phyloP scores from a whole-genome alignment of 2,329 filamentous ascomycete species.

The Penicillium sp. region DNA sequence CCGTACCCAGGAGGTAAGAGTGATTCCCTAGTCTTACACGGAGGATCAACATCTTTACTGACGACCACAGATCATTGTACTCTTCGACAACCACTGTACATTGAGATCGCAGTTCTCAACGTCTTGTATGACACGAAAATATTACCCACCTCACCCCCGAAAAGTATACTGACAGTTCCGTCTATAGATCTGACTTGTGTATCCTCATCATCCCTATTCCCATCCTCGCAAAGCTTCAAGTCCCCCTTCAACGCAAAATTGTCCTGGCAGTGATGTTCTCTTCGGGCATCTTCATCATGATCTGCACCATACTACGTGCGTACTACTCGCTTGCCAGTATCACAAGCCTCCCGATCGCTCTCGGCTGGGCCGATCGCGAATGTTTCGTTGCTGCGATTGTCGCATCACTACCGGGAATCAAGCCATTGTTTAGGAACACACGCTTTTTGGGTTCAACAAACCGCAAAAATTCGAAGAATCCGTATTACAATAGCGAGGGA shows the following conservation, averaged over 20 bases:
- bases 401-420: slow-evolving; percentile 30
- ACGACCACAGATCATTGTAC: slow-evolving; percentile 25
- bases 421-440: slow-evolving; percentile 26
- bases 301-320: slow-evolving; percentile 30
- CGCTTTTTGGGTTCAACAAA: slow-evolving; percentile 18
- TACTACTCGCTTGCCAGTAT: slow-evolving; percentile 31
- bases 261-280: slow-evolving; percentile 28
- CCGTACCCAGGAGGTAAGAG: slow-evolving; percentile 31
- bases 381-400: slow-evolving; percentile 30
- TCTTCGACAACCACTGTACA: slow-evolving; percentile 24
- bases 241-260: slow-evolving; percentile 26
- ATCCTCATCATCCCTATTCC: slow-evolving; percentile 28
- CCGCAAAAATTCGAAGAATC: slow-evolving; percentile 7
- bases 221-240: slow-evolving; percentile 23
- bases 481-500: slow-evolving; percentile 8
- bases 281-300: slow-evolving; percentile 34
- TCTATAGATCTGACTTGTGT: slow-evolving; percentile 21
- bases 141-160: background rate
- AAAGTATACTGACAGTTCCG: background rate
- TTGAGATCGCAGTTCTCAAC: slow-evolving; percentile 23
- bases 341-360: slow-evolving; percentile 22
- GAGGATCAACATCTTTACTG: background rate
- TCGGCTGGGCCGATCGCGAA: slow-evolving; percentile 32
- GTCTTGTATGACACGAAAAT: slow-evolving; percentile 15
- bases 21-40: background rate